Evolutionary conservation across 2,329 filamentous ascomycete species (phyloP).

Genomic region (Colletotrichum nymphaeae): DNA sequence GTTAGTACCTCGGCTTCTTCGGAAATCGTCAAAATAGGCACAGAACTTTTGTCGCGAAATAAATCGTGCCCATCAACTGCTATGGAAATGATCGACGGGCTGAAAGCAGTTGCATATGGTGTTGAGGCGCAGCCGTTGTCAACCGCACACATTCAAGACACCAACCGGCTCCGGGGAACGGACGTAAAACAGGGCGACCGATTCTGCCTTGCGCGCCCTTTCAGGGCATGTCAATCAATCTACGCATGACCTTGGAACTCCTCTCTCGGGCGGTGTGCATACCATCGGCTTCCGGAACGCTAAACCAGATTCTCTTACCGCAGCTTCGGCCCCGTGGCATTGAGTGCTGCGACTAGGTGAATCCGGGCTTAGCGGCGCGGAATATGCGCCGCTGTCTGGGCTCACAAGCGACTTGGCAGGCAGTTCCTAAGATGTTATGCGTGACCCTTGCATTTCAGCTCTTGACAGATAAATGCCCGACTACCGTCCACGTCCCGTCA

Average conservation of each 20-base stretch:
- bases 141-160: neutral
- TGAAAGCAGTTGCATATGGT: neutral
- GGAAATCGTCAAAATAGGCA: neutral
- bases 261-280: neutral
- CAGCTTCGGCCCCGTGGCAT: too few relatives aligned
- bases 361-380: constrained; percentile 17
- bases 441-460: neutral
- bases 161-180: neutral
- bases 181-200: constrained; percentile 8
- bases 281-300: neutral
- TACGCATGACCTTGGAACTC: neutral
- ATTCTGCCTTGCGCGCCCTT: constrained; percentile 17
- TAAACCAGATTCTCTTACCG: constrained; percentile 7
- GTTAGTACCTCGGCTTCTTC: neutral
- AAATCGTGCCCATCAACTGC: neutral
- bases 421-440: neutral
- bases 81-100: neutral
- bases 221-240: neutral
- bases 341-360: constrained; percentile 1
- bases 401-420: constrained; percentile 7
- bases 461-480: neutral
- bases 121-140: constrained; percentile 3
- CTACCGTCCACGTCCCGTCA: too few relatives aligned
- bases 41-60: too few relatives aligned
- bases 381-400: constrained; percentile 7